Evolutionary conservation across 257 asterid species (phyloP).

Genomic region (Solanum tacnaense): DNA sequence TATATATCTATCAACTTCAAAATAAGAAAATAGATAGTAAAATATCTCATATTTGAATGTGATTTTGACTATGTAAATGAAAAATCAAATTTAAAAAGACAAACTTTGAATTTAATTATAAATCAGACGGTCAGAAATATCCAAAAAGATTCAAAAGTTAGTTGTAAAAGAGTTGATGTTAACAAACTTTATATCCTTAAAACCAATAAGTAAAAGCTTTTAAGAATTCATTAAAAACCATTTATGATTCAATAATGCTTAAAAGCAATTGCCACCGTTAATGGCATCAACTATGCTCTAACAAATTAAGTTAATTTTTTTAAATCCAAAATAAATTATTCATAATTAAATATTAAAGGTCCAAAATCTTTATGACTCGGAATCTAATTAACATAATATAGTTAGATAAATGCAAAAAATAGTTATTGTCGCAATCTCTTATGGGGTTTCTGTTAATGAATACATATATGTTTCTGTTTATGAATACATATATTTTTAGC

Average conservation of each 20-base stretch:
- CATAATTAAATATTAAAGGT: not conserved
- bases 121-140: not conserved
- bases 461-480: not conserved
- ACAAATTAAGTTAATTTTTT: not conserved
- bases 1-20: not conserved
- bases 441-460: not conserved
- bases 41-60: not conserved
- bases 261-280: not conserved
- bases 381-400: not conserved
- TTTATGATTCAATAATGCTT: not conserved
- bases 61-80: not conserved
- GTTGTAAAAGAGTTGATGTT: not conserved
- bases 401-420: not conserved
- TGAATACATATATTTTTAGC: too few species aligned
- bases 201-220: not conserved
- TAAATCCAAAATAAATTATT: not conserved
- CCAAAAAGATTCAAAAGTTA: too few species aligned
- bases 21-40: not conserved
- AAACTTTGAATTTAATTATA: not conserved
- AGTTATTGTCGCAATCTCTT: not conserved
- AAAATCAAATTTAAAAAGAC: not conserved
- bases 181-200: not conserved
- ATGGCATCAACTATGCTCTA: not conserved
- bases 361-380: not conserved
- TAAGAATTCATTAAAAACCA: not conserved